Evolutionary conservation across 2,329 filamentous ascomycete species (phyloP), one percentile per base, ranked within the genome.

Genomic region (Capronia epimyces): DNA sequence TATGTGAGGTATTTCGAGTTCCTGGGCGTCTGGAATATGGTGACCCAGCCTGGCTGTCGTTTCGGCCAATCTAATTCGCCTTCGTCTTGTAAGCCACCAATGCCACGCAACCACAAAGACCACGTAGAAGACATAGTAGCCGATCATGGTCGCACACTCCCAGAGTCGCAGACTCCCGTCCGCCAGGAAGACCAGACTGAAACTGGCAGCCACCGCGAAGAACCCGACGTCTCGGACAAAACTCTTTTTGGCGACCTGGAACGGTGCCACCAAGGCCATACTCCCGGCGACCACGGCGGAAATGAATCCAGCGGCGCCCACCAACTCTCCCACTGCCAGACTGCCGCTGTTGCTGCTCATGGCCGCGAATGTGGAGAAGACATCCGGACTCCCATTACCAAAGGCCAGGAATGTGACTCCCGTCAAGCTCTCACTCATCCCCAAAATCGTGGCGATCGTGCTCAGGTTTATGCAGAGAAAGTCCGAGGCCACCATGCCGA

Each of bases 331-430:
- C 34, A 98, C 83, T 1, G 93, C 93, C 76, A 98, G 80, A 72
- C 90, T 94, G n/a, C 91, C 91, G 66, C 90, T 96, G 65, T 97
- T 89, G 20, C 90, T 95, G 64, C 84, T 84, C 89, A 98, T 97
- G 60, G 93, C 94, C 13, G 93, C 93, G 71, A 98, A 97, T 1
- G 93, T 98, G 59, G 90, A 96, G 69, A 98, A 98, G 40, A 98
- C 90, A 69, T 98, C 93, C 1, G 93, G 93, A 55, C 91, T 97
- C 46, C 93, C 93, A 73, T 98, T 98, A 58, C 93, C 93, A 69
- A 98, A 94, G 7, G 93, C 93, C 46, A 98, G 73, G 63, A 98
- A 95, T 0, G 93, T 98, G 22, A 98, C 94, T 29, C 93, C 93
- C 0, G 93, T 89, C 69, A 98, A 78, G 67, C 89, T 97, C 73